Percentiles rank a stretch among this genome's conserved stretches.
Conservation (phyloP, 1,139 yeast genomes). For the Groenewaldozyma auringiensis region DNA sequence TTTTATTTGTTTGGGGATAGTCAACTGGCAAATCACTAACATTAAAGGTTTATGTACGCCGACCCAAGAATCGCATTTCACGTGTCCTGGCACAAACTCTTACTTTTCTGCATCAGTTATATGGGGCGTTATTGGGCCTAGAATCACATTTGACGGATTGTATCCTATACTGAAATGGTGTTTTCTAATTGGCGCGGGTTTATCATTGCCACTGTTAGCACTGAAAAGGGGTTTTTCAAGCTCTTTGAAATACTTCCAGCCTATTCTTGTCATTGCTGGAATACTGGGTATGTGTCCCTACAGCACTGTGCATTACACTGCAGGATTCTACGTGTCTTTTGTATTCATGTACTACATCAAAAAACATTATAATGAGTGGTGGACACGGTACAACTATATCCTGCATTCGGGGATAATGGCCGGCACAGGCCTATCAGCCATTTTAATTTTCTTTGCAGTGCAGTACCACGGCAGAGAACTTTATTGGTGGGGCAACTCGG, state of each 20-base stretch:
- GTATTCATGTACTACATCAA: constrained; percentile 9
- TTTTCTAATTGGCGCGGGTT: constrained; percentile 25
- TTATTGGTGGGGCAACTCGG: constrained; percentile 56
- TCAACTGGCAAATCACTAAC: constrained; percentile 42
- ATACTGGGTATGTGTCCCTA: constrained; percentile 7
- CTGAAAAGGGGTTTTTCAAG: constrained; percentile 28
- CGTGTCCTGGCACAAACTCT: constrained; percentile 36
- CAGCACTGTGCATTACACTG: constrained; percentile 9
- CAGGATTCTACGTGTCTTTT: constrained; percentile 10
- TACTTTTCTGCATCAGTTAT: constrained; percentile 49
- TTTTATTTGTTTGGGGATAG: constrained; percentile 42
- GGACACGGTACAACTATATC: constrained; percentile 46
- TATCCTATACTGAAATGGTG: constrained; percentile 43
- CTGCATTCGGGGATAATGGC: constrained; percentile 48
- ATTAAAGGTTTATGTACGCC: constrained; percentile 27
- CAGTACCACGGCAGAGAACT: constrained; percentile 34
- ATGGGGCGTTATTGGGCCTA: constrained; percentile 66
- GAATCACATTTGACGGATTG: constrained; percentile 42
- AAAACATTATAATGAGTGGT: constrained; percentile 26
- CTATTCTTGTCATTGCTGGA: constrained; percentile 9
- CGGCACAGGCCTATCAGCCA: constrained; percentile 35
- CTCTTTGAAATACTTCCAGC: constrained; percentile 7
- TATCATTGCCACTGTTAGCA: constrained; percentile 41
- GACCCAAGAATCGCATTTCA: constrained; percentile 23
- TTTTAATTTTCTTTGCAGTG: constrained; percentile 48